A percentile compares a stretch with the other conserved stretches of the same genome.
Conservation (phyloP, 768 basidiomycete genomes). For the Lactarius deliciosus region DNA sequence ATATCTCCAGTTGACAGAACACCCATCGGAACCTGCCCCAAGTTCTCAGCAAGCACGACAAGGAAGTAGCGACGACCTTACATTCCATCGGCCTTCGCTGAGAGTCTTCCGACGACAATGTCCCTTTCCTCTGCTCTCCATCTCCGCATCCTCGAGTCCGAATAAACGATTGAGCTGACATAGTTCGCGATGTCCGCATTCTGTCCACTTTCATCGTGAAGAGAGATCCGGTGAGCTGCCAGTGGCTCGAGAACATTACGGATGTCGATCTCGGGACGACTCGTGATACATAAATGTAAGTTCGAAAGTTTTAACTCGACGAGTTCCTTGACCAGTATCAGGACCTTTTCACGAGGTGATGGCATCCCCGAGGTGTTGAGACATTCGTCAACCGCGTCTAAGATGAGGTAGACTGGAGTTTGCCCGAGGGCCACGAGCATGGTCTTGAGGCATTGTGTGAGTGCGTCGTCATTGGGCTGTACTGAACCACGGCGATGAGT, state of each 20-base stretch:
- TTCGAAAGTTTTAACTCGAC: not conserved
- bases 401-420: not conserved
- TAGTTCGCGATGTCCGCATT: not conserved
- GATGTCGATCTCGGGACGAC: not conserved
- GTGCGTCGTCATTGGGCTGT: not conserved
- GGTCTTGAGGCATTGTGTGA: conserved; percentile 5
- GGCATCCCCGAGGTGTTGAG: not conserved
- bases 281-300: not conserved
- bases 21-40: conserved; percentile 3
- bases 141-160: not conserved
- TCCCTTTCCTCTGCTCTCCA: not conserved
- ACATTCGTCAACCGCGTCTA: conserved; percentile 9
- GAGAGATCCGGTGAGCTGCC: not conserved
- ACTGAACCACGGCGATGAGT: not conserved
- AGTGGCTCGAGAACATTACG: not conserved
- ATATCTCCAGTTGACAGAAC: not conserved
- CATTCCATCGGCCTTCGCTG: conserved; percentile 2
- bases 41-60: too few relatives aligned
- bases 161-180: not conserved
- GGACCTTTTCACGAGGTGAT: not conserved
- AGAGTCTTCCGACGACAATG: not conserved
- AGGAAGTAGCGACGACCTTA: not conserved
- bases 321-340: not conserved
- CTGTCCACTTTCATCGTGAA: not conserved
- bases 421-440: not conserved